Evolutionary conservation across 1,139 yeast species (phyloP), one percentile per base, ranked within the genome.

Genomic region (Schizosaccharomyces versatilis): DNA sequence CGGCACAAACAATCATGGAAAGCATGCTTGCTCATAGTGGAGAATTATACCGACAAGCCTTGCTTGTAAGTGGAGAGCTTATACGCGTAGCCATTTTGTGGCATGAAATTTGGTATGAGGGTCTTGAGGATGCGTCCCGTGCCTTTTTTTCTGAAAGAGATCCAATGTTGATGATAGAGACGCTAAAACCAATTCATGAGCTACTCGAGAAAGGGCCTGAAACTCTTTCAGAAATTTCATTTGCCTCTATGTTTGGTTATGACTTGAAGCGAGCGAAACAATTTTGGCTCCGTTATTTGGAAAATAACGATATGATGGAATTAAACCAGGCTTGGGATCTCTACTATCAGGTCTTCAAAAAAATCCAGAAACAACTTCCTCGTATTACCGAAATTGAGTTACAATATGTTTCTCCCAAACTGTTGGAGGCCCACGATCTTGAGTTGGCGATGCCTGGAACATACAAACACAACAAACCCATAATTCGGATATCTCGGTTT

Each of bases 91-190:
- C 97, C 0, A 96, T 90, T 1, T 70, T 90, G 60, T 88, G 98
- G 97, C 95, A 86, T 63, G 99, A 93, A 64, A 82, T 83, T 65
- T 93, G 99, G 98, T 88, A 88, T 63, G 98, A 88, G 68, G 97
- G 95, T 1, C 71, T 93, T 47, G 99, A 93, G 65, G 96, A 90
- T 69, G 98, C 98, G 0, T 86, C 95, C 5, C 74, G 96, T 58
- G 75, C 84, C 55, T 93, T 82, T 70, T 90, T 86, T 67, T 95
- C 94, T 41, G 98, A 93, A 59, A 93, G 85, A 62, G 85, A 90
- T 64, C 83, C 93, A 8, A 95, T 86, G 57, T 86, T 84, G 65
- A 93, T 90, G 97, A 83, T 83, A 68, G 81, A 84, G 36, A 88
- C 88, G 1, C 69, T 93, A 54, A 95, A 85, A 60, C 97, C 97